phyloP scores from a whole-genome alignment of 352 stramenopile genomes.

The Blastocystis sp. region DNA sequence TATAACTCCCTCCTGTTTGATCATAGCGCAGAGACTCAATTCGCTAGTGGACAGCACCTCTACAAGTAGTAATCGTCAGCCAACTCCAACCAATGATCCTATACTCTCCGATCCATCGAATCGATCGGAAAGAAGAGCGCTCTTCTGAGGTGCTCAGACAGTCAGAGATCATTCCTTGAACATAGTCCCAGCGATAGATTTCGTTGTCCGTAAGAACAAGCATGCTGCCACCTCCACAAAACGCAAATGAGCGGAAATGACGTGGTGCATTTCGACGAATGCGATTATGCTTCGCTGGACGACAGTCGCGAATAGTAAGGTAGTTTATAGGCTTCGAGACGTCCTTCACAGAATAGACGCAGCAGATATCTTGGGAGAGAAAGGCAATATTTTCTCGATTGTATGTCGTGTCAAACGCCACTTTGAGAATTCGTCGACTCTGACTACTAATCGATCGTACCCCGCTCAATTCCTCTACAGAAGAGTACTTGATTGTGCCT shows the following conservation, averaged over 20 bases:
- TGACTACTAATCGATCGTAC: neutral
- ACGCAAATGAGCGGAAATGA: slow-evolving; percentile 16
- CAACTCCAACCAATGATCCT: neutral
- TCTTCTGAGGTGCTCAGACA: neutral
- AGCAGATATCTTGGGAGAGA: neutral
- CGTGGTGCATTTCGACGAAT: neutral
- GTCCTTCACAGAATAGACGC: neutral
- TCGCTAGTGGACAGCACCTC: slow-evolving; percentile 9
- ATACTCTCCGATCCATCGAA: neutral
- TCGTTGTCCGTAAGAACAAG: slow-evolving; percentile 36
- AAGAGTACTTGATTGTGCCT: neutral
- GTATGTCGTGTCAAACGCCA: neutral
- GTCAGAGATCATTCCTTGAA: neutral
- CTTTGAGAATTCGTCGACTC: neutral
- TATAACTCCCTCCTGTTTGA: neutral
- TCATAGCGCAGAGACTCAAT: neutral
- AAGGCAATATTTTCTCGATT: neutral
- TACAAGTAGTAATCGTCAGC: neutral
- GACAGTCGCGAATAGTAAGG: neutral
- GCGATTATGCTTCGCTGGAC: neutral
- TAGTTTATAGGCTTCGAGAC: neutral
- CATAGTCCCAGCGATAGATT: slow-evolving; percentile 27
- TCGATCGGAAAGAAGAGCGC: neutral
- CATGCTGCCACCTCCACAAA: neutral
- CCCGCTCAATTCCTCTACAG: neutral